These are phyloP conservation scores for Nigrospora sphaerica DNA, from an alignment of 2,329 filamentous ascomycete genomes.

Conservation along the genomic window DNA sequence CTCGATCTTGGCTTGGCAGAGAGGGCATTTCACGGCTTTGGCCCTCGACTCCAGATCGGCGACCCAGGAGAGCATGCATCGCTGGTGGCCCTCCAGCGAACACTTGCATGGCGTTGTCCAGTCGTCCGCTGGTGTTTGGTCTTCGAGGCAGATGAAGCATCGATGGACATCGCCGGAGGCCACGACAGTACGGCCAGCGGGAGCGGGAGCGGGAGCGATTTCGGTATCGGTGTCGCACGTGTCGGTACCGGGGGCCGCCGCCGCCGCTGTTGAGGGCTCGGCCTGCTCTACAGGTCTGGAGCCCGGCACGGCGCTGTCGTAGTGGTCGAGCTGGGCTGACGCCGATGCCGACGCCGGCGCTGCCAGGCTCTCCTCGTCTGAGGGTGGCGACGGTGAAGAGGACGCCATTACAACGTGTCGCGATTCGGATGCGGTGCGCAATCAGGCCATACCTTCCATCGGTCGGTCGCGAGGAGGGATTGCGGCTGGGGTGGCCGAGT, in stretches of 20 bases:
- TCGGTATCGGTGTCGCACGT: constrained; percentile 9
- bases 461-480: neutral
- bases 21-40: constrained; percentile 72
- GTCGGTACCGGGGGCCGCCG: constrained; percentile 7
- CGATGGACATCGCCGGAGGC: constrained; percentile 22
- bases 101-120: constrained; percentile 92
- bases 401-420: neutral
- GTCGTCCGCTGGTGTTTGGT: constrained; percentile 40
- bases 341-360: neutral
- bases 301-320: neutral
- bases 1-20: constrained; percentile 78
- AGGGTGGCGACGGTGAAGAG: too few relatives aligned
- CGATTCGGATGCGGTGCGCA: neutral
- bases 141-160: constrained; percentile 59
- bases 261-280: neutral
- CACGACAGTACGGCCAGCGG: neutral
- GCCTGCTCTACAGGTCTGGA: neutral
- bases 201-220: too few relatives aligned
- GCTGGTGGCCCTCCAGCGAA: constrained; percentile 86
- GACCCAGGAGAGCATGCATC: constrained; percentile 79
- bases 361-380: too few relatives aligned
- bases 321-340: neutral
- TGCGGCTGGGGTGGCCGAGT: neutral
- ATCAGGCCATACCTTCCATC: neutral
- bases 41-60: constrained; percentile 70